Percentiles rank a stretch among this genome's conserved stretches.
These are phyloP conservation scores for Russula sp. DNA, from an alignment of 768 basidiomycete species.

Conservation along the genomic window DNA sequence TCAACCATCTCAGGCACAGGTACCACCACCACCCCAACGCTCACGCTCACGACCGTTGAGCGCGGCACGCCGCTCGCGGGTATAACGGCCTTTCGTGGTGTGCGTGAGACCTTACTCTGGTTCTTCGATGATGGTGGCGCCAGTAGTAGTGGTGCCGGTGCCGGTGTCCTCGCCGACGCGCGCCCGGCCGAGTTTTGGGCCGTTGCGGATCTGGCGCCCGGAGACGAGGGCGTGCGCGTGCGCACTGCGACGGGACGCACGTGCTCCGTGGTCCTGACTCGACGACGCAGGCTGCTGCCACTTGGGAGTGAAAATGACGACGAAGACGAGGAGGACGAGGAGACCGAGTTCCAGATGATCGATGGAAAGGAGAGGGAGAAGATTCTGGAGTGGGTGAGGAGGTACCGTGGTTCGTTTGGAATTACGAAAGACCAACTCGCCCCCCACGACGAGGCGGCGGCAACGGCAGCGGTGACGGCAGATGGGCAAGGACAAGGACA, in stretches of 20 bases:
- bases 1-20: not conserved
- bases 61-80: constrained; percentile 42
- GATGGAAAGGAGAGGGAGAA: constrained; percentile 62
- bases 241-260: constrained; percentile 60
- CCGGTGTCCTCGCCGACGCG: constrained; percentile 66
- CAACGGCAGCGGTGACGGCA: not conserved
- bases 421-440: constrained; percentile 2
- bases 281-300: constrained; percentile 29
- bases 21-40: not conserved
- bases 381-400: constrained; percentile 58
- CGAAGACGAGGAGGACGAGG: constrained; percentile 41
- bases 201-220: constrained; percentile 48
- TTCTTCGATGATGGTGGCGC: constrained; percentile 52
- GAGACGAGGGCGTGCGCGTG: constrained; percentile 35
- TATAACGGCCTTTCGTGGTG: constrained; percentile 62
- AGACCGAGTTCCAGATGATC: constrained; percentile 65
- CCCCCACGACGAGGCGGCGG: not conserved
- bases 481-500: not conserved
- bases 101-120: constrained; percentile 65
- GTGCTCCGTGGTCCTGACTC: constrained; percentile 48
- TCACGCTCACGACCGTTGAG: constrained; percentile 1
- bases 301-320: constrained; percentile 32
- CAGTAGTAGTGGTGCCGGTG: constrained; percentile 12
- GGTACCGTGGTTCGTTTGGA: constrained; percentile 51
- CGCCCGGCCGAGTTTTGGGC: constrained; percentile 77